A percentile compares a stretch with the other conserved stretches of the same genome.
Evolutionary conservation across 2,329 filamentous ascomycete species (phyloP).

Genomic region (Bipolaris cookei): DNA sequence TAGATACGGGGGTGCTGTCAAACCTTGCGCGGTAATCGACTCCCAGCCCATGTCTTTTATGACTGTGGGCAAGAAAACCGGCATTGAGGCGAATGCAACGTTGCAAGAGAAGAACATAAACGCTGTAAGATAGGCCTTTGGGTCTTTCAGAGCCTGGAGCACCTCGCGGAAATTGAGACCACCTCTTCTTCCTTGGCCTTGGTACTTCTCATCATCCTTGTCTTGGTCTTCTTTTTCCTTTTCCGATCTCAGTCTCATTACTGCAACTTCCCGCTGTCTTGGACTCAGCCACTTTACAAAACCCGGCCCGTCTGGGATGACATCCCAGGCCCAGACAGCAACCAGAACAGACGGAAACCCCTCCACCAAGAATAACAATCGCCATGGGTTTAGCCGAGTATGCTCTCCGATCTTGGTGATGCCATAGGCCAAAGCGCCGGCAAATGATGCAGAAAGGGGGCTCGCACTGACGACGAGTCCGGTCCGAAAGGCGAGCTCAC

Average conservation of each 20-base stretch:
- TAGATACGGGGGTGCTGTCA: conserved; percentile 82
- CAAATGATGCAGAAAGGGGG: conserved; percentile 69
- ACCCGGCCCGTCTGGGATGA: conserved; percentile 76
- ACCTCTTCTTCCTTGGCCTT: conserved; percentile 21
- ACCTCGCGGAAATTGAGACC: conserved; percentile 64
- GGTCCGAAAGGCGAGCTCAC: conserved; percentile 82
- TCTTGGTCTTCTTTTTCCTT: conserved; percentile 49
- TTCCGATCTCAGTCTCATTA: conserved; percentile 67
- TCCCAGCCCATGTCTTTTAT: conserved; percentile 77
- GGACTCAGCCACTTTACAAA: conserved; percentile 52
- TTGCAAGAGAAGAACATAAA: conserved; percentile 88
- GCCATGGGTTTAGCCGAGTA: conserved; percentile 78
- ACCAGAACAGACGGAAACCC: conserved; percentile 83
- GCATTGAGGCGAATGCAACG: conserved; percentile 85
- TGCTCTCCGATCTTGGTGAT: conserved; percentile 72
- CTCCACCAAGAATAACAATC: conserved; percentile 82
- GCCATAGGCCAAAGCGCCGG: conserved; percentile 77
- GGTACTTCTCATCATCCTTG: conserved; percentile 21
- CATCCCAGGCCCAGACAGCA: conserved; percentile 73
- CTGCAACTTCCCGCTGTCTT: conserved; percentile 67
- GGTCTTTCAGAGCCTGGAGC: conserved; percentile 65
- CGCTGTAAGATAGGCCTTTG: conserved; percentile 76
- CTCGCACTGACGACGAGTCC: conserved; percentile 84
- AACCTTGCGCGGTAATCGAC: conserved; percentile 71
- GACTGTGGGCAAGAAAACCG: conserved; percentile 85